phyloP scores from a whole-genome alignment of 2,329 filamentous ascomycete genomes.

The Colletotrichum simmondsii region DNA sequence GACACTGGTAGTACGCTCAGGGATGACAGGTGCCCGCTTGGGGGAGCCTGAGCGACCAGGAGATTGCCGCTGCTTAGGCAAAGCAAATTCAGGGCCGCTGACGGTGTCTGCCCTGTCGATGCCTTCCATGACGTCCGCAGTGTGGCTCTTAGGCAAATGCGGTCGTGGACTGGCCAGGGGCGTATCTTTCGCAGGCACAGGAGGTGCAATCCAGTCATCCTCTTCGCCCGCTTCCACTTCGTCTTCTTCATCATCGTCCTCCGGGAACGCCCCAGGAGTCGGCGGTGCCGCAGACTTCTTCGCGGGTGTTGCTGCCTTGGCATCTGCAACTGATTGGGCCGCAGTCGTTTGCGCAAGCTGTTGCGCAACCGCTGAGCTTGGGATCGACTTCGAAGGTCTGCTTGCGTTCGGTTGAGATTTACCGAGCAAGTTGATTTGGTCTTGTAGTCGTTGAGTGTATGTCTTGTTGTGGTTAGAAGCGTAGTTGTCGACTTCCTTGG shows the following conservation, averaged over 20 bases:
- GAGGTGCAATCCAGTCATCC: constrained; percentile 72
- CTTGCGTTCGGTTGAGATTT: constrained; percentile 63
- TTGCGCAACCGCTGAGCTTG: constrained; percentile 49
- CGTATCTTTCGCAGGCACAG: constrained; percentile 44
- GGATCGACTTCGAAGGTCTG: constrained; percentile 60
- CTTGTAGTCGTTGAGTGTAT: constrained; percentile 92
- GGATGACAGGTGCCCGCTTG: constrained; percentile 42
- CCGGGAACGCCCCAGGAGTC: constrained; percentile 71
- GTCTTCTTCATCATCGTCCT: constrained; percentile 55
- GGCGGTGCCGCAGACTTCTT: constrained; percentile 43
- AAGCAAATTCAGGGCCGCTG: constrained; percentile 57
- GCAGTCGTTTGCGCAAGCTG: constrained; percentile 39
- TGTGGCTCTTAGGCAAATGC: constrained; percentile 68
- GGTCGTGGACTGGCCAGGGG: constrained; percentile 59
- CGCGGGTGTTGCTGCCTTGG: constrained; percentile 45
- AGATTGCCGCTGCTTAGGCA: constrained; percentile 53
- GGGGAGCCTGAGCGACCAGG: constrained; percentile 48
- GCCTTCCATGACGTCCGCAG: constrained; percentile 70
- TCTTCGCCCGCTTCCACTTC: constrained; percentile 55
- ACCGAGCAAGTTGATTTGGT: constrained; percentile 84
- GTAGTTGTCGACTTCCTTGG: constrained; percentile 57
- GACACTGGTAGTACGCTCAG: constrained; percentile 44
- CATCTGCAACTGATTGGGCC: constrained; percentile 42
- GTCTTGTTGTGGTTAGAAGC: constrained; percentile 78
- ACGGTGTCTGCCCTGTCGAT: constrained; percentile 60